These are phyloP conservation scores for Heliamphora pulchella DNA, from an alignment of 179 eudicot genomes.

Conservation along the genomic window DNA sequence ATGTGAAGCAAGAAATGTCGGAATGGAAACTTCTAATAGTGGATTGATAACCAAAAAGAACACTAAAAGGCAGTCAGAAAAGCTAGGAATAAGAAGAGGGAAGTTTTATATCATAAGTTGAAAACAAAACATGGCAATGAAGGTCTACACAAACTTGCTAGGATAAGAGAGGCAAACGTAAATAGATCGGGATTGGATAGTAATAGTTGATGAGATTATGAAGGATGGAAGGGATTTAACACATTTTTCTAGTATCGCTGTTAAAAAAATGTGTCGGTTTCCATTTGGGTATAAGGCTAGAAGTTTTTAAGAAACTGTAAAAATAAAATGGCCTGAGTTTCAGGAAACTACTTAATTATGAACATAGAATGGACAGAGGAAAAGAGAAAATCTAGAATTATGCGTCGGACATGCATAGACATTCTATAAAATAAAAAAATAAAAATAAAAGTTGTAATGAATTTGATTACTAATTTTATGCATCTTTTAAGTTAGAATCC, in stretches of 20 bases:
- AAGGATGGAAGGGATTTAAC: not conserved
- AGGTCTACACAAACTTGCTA: not conserved
- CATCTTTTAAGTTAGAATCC: too few relatives aligned
- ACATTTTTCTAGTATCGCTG: not conserved
- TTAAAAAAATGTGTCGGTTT: not conserved
- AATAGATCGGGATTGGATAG: not conserved
- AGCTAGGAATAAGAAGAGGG: not conserved
- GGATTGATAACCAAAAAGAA: not conserved
- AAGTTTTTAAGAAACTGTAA: not conserved
- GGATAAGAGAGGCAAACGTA: not conserved
- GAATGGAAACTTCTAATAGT: not conserved
- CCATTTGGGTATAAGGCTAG: not conserved
- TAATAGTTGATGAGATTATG: not conserved
- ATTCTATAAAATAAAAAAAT: too few relatives aligned
- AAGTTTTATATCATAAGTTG: not conserved
- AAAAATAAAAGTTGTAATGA: too few relatives aligned
- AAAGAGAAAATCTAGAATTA: not conserved
- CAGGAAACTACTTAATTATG: not conserved
- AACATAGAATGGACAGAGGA: not conserved
- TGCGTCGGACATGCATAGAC: too few relatives aligned
- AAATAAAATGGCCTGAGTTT: not conserved
- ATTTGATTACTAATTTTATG: too few relatives aligned
- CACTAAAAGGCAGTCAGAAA: not conserved
- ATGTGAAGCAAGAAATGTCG: not conserved
- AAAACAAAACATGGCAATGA: not conserved